Conservation (phyloP, 345 rosid genomes). For the Arabidopsis suecica region DNA sequence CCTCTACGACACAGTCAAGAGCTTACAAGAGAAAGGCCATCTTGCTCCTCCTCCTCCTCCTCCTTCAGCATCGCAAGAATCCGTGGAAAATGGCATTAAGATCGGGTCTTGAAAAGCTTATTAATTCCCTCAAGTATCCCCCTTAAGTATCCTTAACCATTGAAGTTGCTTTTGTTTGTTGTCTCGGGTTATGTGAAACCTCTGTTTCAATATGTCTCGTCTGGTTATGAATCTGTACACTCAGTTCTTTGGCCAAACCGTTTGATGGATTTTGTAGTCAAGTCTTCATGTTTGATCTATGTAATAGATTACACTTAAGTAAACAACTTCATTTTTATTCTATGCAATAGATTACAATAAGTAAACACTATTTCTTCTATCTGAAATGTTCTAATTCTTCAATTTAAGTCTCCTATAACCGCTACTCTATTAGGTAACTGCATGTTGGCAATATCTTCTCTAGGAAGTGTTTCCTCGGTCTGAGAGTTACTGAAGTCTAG, state of each 20-base stretch:
- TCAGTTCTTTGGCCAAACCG: too few relatives aligned
- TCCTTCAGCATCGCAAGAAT: slow-evolving; percentile 45
- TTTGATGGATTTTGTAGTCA: slow-evolving; percentile 31
- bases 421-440: slow-evolving; percentile 62
- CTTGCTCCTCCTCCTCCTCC: slow-evolving; percentile 56
- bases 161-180: slow-evolving; percentile 13
- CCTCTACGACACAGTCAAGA: slow-evolving; percentile 86
- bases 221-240: neutral
- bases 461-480: slow-evolving; percentile 47
- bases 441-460: slow-evolving; percentile 76
- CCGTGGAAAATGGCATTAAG: slow-evolving; percentile 36
- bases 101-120: slow-evolving; percentile 35
- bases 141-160: slow-evolving; percentile 5
- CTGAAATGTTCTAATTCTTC: neutral
- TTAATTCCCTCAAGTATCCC: neutral
- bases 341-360: neutral
- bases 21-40: slow-evolving; percentile 87
- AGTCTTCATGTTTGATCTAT: slow-evolving; percentile 1
- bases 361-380: neutral
- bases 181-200: slow-evolving; percentile 33
- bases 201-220: slow-evolving; percentile 20
- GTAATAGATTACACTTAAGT: neutral
- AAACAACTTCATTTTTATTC: slow-evolving; percentile 3
- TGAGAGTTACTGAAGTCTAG: slow-evolving; percentile 49
- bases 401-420: slow-evolving; percentile 34